Evolutionary conservation across 2,329 filamentous ascomycete genomes (phyloP).

Genomic region (Geosmithia morbida): DNA sequence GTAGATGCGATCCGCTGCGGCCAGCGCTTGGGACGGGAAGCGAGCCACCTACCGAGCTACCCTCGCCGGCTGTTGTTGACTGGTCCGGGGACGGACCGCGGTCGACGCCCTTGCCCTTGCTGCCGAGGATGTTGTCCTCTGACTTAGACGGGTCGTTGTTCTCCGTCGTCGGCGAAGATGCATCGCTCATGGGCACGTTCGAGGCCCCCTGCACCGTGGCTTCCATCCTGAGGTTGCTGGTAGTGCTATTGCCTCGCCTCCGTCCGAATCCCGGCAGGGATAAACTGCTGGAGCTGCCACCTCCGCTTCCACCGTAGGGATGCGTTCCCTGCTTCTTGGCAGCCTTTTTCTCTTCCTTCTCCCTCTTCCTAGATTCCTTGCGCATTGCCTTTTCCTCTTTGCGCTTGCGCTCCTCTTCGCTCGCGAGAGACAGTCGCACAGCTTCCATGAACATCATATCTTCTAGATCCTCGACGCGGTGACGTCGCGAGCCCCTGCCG

Average conservation of each 20-base stretch:
- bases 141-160: not conserved
- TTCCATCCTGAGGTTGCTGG: conserved; percentile 45
- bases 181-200: conserved; percentile 10
- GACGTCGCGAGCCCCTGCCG: conserved; percentile 13
- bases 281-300: conserved; percentile 48
- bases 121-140: conserved; percentile 15
- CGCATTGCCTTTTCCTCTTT: conserved; percentile 42
- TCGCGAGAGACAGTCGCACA: conserved; percentile 76
- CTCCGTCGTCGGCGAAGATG: conserved; percentile 6
- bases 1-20: conserved; percentile 54
- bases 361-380: conserved; percentile 74
- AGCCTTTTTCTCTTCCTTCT: conserved; percentile 71
- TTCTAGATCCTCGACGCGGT: conserved; percentile 73
- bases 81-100: conserved; percentile 17
- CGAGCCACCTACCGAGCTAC: conserved; percentile 19
- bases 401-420: conserved; percentile 82
- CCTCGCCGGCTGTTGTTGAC: conserved; percentile 6
- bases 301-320: conserved; percentile 20
- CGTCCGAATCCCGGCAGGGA: conserved; percentile 42
- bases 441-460: conserved; percentile 99
- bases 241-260: conserved; percentile 42
- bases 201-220: conserved; percentile 32
- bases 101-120: conserved; percentile 60
- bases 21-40: conserved; percentile 34
- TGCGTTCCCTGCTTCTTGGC: conserved; percentile 43